Percentiles rank a stretch among this genome's conserved stretches.
phyloP scores from a whole-genome alignment of 305 asterid species.

The Fraxinus paxiana region DNA sequence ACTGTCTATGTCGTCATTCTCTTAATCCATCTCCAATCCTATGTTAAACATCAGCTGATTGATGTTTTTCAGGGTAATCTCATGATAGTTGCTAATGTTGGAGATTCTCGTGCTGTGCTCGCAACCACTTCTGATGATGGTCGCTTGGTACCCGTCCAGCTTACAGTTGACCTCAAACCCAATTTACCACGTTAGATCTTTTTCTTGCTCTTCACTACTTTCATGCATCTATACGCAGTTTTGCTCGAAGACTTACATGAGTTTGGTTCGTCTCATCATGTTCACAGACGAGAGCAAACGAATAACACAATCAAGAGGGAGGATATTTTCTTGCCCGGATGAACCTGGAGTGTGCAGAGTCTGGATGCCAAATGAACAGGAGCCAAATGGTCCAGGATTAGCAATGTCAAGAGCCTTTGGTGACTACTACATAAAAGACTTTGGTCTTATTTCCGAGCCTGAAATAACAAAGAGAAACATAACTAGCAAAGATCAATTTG shows the following conservation, averaged over 20 bases:
- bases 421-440: constrained; percentile 68
- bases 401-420: constrained; percentile 84
- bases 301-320: constrained; percentile 57
- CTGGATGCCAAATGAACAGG: constrained; percentile 59
- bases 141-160: constrained; percentile 53
- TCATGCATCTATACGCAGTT: background rate
- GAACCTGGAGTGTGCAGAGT: constrained; percentile 73
- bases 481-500: constrained; percentile 50
- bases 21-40: background rate
- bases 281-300: constrained; percentile 59
- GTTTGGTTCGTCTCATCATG: background rate
- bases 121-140: constrained; percentile 58
- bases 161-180: constrained; percentile 75
- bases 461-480: constrained; percentile 56
- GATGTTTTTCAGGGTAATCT: constrained; percentile 50
- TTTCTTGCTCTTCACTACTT: constrained; percentile 2
- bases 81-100: constrained; percentile 60
- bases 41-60: background rate
- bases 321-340: constrained; percentile 47
- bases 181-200: constrained; percentile 56
- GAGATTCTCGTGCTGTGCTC: constrained; percentile 77
- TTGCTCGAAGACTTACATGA: background rate
- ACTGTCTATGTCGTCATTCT: background rate
- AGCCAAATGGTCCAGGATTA: constrained; percentile 64
- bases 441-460: constrained; percentile 78